phyloP scores from a whole-genome alignment of 768 basidiomycete species.

The Russula abietina region DNA sequence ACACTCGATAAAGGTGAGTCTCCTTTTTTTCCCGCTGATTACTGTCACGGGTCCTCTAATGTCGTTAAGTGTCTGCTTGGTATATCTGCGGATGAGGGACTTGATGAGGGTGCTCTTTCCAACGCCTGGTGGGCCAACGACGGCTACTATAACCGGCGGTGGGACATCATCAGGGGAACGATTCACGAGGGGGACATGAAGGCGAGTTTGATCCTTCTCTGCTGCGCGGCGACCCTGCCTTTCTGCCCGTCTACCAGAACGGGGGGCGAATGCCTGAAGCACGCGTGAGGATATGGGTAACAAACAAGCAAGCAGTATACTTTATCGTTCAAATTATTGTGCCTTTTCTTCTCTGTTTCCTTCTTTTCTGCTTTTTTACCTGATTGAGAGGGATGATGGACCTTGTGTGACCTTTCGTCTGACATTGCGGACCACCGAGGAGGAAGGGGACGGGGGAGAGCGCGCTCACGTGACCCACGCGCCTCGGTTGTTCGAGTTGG shows the following conservation, averaged over 20 bases:
- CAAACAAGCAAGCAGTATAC: constrained; percentile 37
- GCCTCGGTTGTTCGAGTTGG: constrained; percentile 11
- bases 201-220: constrained; percentile 87
- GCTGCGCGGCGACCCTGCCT: constrained; percentile 84
- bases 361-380: constrained; percentile 76
- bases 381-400: constrained; percentile 69
- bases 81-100: constrained; percentile 83
- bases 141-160: constrained; percentile 89
- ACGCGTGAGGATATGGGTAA: constrained; percentile 1
- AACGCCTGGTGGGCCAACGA: constrained; percentile 95
- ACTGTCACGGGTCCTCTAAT: constrained; percentile 93
- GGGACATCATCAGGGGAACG: constrained; percentile 88
- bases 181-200: constrained; percentile 95
- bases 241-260: constrained; percentile 85
- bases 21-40: constrained; percentile 84
- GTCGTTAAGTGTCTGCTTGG: constrained; percentile 88
- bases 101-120: constrained; percentile 94
- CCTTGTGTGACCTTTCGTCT: constrained; percentile 73
- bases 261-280: constrained; percentile 81
- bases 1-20: constrained; percentile 96
- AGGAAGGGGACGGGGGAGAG: not conserved
- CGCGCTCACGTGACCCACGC: constrained; percentile 22
- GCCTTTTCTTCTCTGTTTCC: constrained; percentile 60
- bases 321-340: constrained; percentile 86
- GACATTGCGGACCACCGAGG: constrained; percentile 15